Conservation (phyloP, 352 stramenopile genomes). For the Albugo candida region DNA sequence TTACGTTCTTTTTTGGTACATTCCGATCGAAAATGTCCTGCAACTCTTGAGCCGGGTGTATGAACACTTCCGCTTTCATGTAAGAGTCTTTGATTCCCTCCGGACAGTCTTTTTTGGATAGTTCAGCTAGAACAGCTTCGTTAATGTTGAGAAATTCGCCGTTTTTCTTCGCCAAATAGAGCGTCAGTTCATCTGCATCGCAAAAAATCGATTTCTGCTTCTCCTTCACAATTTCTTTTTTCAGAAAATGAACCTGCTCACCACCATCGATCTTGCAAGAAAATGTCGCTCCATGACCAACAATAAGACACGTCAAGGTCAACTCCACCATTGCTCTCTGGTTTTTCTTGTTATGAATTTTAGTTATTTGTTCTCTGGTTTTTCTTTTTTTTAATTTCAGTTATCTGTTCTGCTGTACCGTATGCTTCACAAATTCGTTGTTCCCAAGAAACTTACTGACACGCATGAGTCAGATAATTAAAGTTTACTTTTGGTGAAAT, state of each 20-base stretch:
- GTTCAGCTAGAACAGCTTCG: slow-evolving; percentile 7
- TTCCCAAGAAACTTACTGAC: too few species aligned
- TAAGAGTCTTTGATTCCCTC: too few species aligned
- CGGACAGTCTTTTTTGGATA: too few species aligned
- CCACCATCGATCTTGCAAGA: background rate
- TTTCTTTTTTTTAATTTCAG: too few species aligned
- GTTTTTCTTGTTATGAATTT: too few species aligned
- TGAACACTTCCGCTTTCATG: too few species aligned
- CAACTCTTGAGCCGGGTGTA: slow-evolving; percentile 4
- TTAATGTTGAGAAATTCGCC: slow-evolving; percentile 7
- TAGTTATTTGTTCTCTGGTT: too few species aligned
- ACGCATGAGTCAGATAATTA: too few species aligned
- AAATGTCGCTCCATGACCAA: slow-evolving; percentile 2
- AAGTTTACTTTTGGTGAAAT: too few species aligned
- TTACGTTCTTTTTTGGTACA: slow-evolving; percentile 3
- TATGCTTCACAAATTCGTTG: too few species aligned
- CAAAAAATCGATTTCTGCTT: background rate
- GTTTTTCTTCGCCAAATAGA: background rate
- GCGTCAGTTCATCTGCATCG: slow-evolving; percentile 2
- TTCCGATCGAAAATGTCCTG: slow-evolving; percentile 2
- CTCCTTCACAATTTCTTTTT: slow-evolving; percentile 3
- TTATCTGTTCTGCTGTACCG: too few species aligned
- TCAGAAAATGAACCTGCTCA: background rate
- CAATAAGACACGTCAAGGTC: slow-evolving; percentile 4
- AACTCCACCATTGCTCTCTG: too few species aligned